These are phyloP conservation scores for Cutaneotrichosporon sp. DNA, from an alignment of 1,284 basidiomycete genomes.

Conservation along the genomic window DNA sequence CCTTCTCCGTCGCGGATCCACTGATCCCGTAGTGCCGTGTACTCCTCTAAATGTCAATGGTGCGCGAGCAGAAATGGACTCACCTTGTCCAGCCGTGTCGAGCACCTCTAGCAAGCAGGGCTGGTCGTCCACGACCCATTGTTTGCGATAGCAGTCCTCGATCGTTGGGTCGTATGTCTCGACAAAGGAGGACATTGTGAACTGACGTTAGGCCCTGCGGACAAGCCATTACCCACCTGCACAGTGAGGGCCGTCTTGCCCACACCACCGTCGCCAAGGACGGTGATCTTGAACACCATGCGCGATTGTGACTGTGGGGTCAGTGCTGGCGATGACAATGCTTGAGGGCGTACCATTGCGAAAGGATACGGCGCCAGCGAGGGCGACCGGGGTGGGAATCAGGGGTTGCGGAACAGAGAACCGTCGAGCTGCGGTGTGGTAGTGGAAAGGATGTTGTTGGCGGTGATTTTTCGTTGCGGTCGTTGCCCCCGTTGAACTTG, in stretches of 20 bases:
- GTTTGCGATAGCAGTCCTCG: slow-evolving; percentile 91
- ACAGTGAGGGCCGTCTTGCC: slow-evolving; percentile 96
- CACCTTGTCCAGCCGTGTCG: slow-evolving; percentile 90
- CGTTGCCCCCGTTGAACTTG: too few species aligned
- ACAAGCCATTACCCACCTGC: slow-evolving; percentile 69
- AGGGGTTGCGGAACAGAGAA: too few species aligned
- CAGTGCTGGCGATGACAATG: too few species aligned
- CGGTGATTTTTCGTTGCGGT: too few species aligned
- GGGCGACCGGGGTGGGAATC: too few species aligned
- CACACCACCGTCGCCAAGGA: slow-evolving; percentile 94
- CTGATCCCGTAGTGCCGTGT: slow-evolving; percentile 94
- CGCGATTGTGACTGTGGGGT: slow-evolving; percentile 21
- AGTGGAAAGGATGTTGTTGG: too few species aligned
- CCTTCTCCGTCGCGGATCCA: slow-evolving; percentile 99
- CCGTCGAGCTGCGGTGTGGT: too few species aligned
- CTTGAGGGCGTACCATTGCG: too few species aligned
- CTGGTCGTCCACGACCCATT: slow-evolving; percentile 81
- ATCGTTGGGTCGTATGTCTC: slow-evolving; percentile 64
- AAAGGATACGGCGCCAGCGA: too few species aligned
- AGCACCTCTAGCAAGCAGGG: slow-evolving; percentile 91
- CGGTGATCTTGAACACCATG: slow-evolving; percentile 60
- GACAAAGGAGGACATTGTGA: slow-evolving; percentile 88
- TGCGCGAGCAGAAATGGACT: background rate
- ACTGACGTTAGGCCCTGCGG: slow-evolving; percentile 52
- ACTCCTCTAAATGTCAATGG: slow-evolving; percentile 64